phyloP scores from a whole-genome alignment of 495 filamentous ascomycete species.

The Alectoria sarmentosa region DNA sequence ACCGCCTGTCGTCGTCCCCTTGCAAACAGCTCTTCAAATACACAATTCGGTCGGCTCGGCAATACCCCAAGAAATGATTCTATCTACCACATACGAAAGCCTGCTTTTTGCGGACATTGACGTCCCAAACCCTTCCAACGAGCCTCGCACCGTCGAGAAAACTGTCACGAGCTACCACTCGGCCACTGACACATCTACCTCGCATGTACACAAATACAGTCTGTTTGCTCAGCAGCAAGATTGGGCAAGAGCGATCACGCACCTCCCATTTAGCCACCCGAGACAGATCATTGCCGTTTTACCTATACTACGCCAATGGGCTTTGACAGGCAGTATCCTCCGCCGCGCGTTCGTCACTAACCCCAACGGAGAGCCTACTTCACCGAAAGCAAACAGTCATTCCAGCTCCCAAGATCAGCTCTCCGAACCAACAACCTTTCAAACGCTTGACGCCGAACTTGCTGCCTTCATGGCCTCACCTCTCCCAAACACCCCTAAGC shows the following conservation, averaged over 20 bases:
- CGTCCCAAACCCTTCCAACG: constrained; percentile 21
- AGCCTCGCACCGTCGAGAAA: constrained; percentile 27
- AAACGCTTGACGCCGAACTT: constrained; percentile 18
- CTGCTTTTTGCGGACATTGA: constrained; percentile 51
- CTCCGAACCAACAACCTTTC: constrained; percentile 9
- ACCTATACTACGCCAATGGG: constrained; percentile 69
- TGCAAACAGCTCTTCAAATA: constrained; percentile 58
- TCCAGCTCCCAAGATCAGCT: background rate
- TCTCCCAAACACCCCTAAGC: constrained; percentile 5
- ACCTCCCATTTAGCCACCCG: constrained; percentile 81
- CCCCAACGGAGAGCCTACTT: background rate
- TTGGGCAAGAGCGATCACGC: constrained; percentile 57
- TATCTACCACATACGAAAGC: constrained; percentile 56
- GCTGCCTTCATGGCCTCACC: constrained; percentile 18
- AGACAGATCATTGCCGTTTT: constrained; percentile 73
- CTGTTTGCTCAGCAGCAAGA: constrained; percentile 66
- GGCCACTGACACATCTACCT: constrained; percentile 34
- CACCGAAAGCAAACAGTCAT: background rate
- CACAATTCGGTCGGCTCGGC: constrained; percentile 53
- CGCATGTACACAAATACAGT: constrained; percentile 55
- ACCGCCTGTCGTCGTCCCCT: constrained; percentile 71
- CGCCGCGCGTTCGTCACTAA: constrained; percentile 55
- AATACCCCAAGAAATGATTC: constrained; percentile 45
- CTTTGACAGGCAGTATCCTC: constrained; percentile 57
- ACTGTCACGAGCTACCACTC: constrained; percentile 30